Evolutionary conservation across 495 filamentous ascomycete genomes (phyloP).

Genomic region (Hypoxylon fragiforme): DNA sequence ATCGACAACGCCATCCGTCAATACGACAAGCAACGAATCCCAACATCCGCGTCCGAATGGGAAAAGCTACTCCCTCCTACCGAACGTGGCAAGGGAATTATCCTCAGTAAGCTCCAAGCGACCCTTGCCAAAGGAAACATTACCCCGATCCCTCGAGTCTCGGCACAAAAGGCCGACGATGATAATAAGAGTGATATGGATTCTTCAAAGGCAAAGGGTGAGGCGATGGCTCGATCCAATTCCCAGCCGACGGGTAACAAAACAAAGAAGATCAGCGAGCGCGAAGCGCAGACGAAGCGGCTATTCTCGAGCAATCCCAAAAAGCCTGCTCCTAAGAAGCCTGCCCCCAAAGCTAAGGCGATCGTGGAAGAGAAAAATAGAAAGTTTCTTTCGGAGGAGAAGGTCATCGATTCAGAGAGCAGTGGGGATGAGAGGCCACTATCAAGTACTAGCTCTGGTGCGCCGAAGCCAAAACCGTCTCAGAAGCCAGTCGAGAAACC

Average conservation of each 20-base stretch:
- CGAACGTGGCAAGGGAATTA: conserved; percentile 79
- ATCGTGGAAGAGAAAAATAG: conserved; percentile 33
- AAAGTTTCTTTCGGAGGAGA: conserved; percentile 65
- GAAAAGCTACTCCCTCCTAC: conserved; percentile 72
- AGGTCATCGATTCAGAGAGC: conserved; percentile 75
- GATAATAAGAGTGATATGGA: conserved; percentile 60
- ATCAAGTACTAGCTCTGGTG: conserved; percentile 38
- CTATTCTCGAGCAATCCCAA: conserved; percentile 52
- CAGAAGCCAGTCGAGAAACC: conserved; percentile 30
- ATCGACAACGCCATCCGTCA: conserved; percentile 83
- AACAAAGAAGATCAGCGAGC: conserved; percentile 64
- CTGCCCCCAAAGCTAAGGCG: conserved; percentile 44
- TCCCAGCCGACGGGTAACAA: conserved; percentile 54
- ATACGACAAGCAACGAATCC: conserved; percentile 79
- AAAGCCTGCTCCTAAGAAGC: conserved; percentile 51
- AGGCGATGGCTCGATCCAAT: conserved; percentile 57
- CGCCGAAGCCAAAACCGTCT: conserved; percentile 17
- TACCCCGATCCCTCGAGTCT: conserved; percentile 61
- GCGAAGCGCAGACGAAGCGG: conserved; percentile 65
- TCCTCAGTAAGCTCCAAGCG: conserved; percentile 70
- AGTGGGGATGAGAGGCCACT: conserved; percentile 56
- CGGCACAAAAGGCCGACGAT: conserved; percentile 59
- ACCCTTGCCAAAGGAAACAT: conserved; percentile 63
- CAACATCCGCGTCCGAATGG: conserved; percentile 73
- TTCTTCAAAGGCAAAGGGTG: conserved; percentile 53